Conservation (phyloP, 2,329 filamentous ascomycete species). For the Aaosphaeria arxii region DNA sequence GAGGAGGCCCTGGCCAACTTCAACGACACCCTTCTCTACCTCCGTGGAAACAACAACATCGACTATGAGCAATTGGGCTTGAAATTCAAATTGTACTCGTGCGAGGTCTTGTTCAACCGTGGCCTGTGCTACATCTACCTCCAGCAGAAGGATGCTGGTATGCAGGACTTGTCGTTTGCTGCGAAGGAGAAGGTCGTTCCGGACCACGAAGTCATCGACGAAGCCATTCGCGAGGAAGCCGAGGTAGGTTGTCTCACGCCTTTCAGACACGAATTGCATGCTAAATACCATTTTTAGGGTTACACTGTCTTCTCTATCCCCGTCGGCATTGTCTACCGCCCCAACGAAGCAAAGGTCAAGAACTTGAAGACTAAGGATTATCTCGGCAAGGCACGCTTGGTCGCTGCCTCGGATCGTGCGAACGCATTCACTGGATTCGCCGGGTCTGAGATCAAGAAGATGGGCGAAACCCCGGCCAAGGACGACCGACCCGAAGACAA, state of each 20-base stretch:
- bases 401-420: constrained; percentile 78
- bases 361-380: constrained; percentile 98
- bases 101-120: constrained; percentile 95
- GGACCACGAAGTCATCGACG: constrained; percentile 96
- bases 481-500: constrained; percentile 82
- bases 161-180: constrained; percentile 87
- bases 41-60: constrained; percentile 94
- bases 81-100: constrained; percentile 95
- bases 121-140: constrained; percentile 97
- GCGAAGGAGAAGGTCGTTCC: constrained; percentile 95
- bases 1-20: constrained; percentile 97
- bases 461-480: constrained; percentile 52
- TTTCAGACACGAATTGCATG: not conserved
- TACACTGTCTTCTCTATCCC: constrained; percentile 99
- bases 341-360: constrained; percentile 96
- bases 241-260: constrained; percentile 57
- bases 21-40: constrained; percentile 93
- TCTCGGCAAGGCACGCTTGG: constrained; percentile 88
- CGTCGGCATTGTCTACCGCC: constrained; percentile 89
- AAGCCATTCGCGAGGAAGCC: constrained; percentile 88
- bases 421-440: constrained; percentile 82
- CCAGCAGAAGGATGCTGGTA: constrained; percentile 82
- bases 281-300: constrained; percentile 54
- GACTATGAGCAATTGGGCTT: constrained; percentile 96
- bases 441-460: constrained; percentile 75